A percentile compares a stretch with the other conserved stretches of the same genome.
These are phyloP conservation scores for Arachis stenosperma DNA, from an alignment of 306 rosid species.

Conservation along the genomic window DNA sequence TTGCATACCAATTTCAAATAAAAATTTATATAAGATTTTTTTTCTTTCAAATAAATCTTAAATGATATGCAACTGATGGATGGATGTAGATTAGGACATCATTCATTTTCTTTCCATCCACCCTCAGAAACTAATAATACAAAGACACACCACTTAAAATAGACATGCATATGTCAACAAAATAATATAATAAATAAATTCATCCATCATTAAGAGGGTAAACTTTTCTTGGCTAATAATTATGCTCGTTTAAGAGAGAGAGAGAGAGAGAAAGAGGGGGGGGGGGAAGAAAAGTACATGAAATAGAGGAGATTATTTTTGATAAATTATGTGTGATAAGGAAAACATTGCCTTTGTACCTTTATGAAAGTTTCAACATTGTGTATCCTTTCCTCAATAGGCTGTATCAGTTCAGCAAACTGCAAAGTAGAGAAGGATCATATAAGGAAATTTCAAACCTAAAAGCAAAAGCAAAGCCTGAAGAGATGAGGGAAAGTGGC, in stretches of 20 bases:
- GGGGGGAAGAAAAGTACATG: neutral
- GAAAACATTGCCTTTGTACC: conserved; percentile 51
- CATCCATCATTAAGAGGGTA: conserved; percentile 14
- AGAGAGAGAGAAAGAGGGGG: too few relatives aligned
- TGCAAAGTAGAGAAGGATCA: conserved; percentile 45
- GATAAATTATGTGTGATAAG: neutral
- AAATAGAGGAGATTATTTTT: conserved; percentile 1
- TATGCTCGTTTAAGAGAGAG: neutral
- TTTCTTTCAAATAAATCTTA: conserved; percentile 3
- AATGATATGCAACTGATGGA: conserved; percentile 16
- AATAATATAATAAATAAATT: conserved; percentile 18
- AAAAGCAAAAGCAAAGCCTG: conserved; percentile 15
- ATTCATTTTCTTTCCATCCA: conserved; percentile 17
- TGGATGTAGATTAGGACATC: conserved; percentile 17
- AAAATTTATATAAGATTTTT: conserved; percentile 2
- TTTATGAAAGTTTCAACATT: conserved; percentile 72
- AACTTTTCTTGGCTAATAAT: conserved; percentile 17
- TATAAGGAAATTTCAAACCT: conserved; percentile 1
- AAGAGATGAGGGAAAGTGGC: neutral
- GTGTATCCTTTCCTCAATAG: conserved; percentile 69
- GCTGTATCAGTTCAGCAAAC: conserved; percentile 81
- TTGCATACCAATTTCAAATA: conserved; percentile 12
- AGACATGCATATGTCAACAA: conserved; percentile 21
- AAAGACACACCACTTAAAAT: conserved; percentile 9
- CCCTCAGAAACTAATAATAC: conserved; percentile 10